Evolutionary conservation across 345 rosid genomes (phyloP).

Genomic region (Iberis pinnata): DNA sequence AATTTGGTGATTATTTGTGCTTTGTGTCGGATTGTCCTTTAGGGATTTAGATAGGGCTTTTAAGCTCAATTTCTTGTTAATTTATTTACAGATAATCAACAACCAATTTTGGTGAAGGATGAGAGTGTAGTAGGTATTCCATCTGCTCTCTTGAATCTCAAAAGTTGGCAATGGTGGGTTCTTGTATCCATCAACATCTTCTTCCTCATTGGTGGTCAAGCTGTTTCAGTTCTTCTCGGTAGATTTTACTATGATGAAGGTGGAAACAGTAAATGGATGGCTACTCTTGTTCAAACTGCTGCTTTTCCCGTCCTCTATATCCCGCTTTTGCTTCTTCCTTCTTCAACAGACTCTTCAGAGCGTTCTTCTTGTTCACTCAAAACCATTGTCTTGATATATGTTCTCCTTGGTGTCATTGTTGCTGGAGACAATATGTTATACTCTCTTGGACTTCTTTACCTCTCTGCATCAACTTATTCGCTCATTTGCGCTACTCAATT

Average conservation of each 20-base stretch:
- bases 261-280: constrained; percentile 34
- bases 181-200: constrained; percentile 36
- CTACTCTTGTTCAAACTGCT: constrained; percentile 36
- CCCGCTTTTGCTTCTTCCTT: constrained; percentile 46
- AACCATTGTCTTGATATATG: constrained; percentile 40
- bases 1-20: not conserved
- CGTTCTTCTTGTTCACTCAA: constrained; percentile 30
- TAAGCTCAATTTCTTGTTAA: not conserved
- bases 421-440: constrained; percentile 76
- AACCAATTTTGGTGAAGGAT: constrained; percentile 28
- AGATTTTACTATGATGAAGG: constrained; percentile 25
- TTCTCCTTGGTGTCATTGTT: constrained; percentile 52
- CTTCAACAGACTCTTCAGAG: constrained; percentile 27
- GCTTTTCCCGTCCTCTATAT: constrained; percentile 59
- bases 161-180: constrained; percentile 66
- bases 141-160: constrained; percentile 35
- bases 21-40: too few species aligned
- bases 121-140: constrained; percentile 28
- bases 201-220: constrained; percentile 56
- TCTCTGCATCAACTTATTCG: constrained; percentile 76
- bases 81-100: constrained; percentile 17
- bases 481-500: constrained; percentile 86
- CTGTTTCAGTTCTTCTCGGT: constrained; percentile 49
- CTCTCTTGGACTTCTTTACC: constrained; percentile 72
- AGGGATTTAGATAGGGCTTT: too few species aligned